Evolutionary conservation across 2,329 filamentous ascomycete species (phyloP).

Genomic region (Celoporthe dispersa): DNA sequence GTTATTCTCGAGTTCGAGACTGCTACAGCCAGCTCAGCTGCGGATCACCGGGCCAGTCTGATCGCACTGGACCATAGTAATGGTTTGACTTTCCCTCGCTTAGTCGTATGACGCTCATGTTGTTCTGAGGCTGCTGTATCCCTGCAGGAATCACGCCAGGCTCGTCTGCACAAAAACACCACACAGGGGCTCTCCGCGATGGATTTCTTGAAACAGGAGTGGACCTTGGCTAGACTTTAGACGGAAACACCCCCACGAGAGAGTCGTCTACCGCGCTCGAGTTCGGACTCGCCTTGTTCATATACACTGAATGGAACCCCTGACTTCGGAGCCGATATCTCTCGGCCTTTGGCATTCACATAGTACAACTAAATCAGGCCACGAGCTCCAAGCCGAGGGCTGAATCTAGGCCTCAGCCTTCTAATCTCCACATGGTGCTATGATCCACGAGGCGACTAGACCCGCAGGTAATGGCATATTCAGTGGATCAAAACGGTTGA

Average conservation of each 20-base stretch:
- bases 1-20: neutral
- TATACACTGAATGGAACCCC: neutral
- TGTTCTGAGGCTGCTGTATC: neutral
- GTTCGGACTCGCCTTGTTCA: neutral
- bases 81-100: neutral
- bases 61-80: neutral
- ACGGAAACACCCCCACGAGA: neutral
- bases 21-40: neutral
- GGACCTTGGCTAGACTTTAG: neutral
- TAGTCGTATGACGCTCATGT: neutral
- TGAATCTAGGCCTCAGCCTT: neutral
- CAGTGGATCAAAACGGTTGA: neutral
- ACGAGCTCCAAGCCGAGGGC: neutral
- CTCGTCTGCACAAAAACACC: neutral
- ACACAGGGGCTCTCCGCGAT: neutral
- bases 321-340: neutral
- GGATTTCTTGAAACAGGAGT: constrained; percentile 9
- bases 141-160: neutral
- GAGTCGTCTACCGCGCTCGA: neutral
- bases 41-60: neutral
- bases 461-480: neutral
- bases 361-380: neutral
- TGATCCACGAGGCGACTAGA: neutral
- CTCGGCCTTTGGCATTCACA: neutral
- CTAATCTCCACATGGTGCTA: neutral